Conservation (phyloP, 306 rosid genomes). For the Ziziphus jujuba region DNA sequence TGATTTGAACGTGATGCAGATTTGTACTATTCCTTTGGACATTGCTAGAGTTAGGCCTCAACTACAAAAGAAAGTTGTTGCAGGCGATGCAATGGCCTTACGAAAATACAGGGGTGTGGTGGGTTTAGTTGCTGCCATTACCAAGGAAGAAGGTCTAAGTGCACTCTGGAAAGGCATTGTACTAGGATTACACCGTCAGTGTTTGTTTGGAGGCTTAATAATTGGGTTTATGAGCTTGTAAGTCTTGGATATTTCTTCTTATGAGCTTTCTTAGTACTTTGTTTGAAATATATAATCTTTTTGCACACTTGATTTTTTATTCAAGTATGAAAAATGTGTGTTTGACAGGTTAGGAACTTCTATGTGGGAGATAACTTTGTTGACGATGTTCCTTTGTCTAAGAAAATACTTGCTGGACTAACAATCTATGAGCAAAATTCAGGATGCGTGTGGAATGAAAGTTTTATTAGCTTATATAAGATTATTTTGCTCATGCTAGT, state of each 20-base stretch:
- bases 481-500: background rate
- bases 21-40: slow-evolving; percentile 90
- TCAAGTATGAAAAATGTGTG: slow-evolving; percentile 11
- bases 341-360: slow-evolving; percentile 68
- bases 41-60: slow-evolving; percentile 98
- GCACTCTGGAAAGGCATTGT: slow-evolving; percentile 95
- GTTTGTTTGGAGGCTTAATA: slow-evolving; percentile 85
- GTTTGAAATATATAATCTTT: slow-evolving; percentile 9
- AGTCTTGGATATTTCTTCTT: slow-evolving; percentile 25
- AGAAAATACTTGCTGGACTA: slow-evolving; percentile 89
- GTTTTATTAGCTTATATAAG: slow-evolving; percentile 9
- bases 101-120: slow-evolving; percentile 93
- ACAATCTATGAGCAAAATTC: slow-evolving; percentile 71
- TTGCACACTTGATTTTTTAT: slow-evolving; percentile 27
- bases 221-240: slow-evolving; percentile 95
- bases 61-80: slow-evolving; percentile 74
- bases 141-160: slow-evolving; percentile 88
- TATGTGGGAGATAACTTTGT: slow-evolving; percentile 81
- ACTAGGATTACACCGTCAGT: slow-evolving; percentile 93
- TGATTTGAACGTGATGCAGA: slow-evolving; percentile 38
- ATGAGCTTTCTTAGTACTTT: slow-evolving; percentile 4
- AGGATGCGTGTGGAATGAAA: slow-evolving; percentile 11
- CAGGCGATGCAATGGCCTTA: slow-evolving; percentile 52
- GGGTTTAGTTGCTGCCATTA: slow-evolving; percentile 88
- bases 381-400: slow-evolving; percentile 86